Evolutionary conservation across 2,329 filamentous ascomycete species (phyloP).

Genomic region (Colletotrichum truncatum): DNA sequence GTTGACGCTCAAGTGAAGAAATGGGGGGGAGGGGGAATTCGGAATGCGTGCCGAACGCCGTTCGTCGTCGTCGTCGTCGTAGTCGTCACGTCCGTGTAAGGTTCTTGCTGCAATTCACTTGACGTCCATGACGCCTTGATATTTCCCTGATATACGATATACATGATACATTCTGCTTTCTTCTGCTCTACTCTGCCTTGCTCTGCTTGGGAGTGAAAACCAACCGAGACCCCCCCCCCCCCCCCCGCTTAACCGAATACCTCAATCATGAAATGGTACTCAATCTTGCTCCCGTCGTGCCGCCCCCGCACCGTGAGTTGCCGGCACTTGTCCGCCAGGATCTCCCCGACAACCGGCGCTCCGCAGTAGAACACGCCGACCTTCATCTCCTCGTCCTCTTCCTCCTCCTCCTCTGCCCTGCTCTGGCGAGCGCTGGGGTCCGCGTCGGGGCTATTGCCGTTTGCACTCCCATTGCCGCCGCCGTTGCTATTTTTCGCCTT

Average conservation of each 20-base stretch:
- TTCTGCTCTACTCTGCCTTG: too few species aligned
- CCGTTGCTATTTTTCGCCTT: neutral
- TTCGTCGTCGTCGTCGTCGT: too few species aligned
- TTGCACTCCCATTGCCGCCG: neutral
- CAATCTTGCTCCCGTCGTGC: constrained; percentile 59
- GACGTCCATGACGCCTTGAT: too few species aligned
- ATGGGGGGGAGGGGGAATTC: too few species aligned
- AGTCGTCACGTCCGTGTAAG: too few species aligned
- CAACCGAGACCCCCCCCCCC: too few species aligned
- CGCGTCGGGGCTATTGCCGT: neutral
- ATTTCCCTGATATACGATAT: too few species aligned
- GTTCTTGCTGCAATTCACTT: too few species aligned
- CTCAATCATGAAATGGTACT: constrained; percentile 68
- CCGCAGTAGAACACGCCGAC: constrained; percentile 68
- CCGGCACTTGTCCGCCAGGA: constrained; percentile 62
- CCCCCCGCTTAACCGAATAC: constrained; percentile 54
- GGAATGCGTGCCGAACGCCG: too few species aligned
- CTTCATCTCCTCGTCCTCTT: constrained; percentile 48
- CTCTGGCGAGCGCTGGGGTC: too few species aligned
- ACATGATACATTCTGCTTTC: too few species aligned
- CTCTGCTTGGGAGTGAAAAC: neutral
- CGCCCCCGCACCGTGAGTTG: constrained; percentile 59
- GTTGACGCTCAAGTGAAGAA: too few species aligned
- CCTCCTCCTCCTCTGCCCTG: constrained; percentile 19
- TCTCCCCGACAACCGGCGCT: constrained; percentile 62